Evolutionary conservation across 2,329 filamentous ascomycete species (phyloP).

Genomic region (Colletotrichum sojae): DNA sequence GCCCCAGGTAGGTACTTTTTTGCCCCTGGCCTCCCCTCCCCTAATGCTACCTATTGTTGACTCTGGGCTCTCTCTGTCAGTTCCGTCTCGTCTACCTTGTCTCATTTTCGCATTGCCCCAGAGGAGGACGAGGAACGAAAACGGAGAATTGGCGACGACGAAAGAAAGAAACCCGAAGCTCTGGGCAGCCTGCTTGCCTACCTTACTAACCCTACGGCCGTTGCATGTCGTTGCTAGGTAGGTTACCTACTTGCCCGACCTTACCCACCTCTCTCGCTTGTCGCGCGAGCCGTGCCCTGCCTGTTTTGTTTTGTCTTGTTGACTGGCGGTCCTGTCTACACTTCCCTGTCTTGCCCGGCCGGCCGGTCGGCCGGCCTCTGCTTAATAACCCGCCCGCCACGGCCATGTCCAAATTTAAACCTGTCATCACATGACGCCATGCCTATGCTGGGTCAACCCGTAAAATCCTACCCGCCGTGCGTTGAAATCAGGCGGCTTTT

Average conservation of each 20-base stretch:
- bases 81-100: neutral
- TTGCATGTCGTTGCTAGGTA: too few species aligned
- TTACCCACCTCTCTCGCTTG: slow-evolving; percentile 1
- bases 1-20: neutral
- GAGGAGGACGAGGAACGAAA: neutral
- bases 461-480: slow-evolving; percentile 22
- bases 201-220: too few species aligned
- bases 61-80: neutral
- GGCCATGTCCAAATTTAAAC: slow-evolving; percentile 1
- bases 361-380: slow-evolving; percentile 11
- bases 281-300: slow-evolving; percentile 1
- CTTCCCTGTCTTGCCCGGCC: slow-evolving; percentile 9
- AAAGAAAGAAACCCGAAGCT: neutral
- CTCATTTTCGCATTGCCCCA: neutral
- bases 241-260: too few species aligned
- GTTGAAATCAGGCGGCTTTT: slow-evolving; percentile 14
- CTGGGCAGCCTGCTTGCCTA: neutral
- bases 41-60: neutral
- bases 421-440: slow-evolving; percentile 36
- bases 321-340: neutral
- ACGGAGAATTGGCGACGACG: neutral
- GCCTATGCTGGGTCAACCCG: slow-evolving; percentile 31
- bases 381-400: slow-evolving; percentile 16
- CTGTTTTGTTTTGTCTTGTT: neutral
- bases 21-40: neutral